Conservation (phyloP, 345 rosid species). For the Eucalyptus regnans region DNA sequence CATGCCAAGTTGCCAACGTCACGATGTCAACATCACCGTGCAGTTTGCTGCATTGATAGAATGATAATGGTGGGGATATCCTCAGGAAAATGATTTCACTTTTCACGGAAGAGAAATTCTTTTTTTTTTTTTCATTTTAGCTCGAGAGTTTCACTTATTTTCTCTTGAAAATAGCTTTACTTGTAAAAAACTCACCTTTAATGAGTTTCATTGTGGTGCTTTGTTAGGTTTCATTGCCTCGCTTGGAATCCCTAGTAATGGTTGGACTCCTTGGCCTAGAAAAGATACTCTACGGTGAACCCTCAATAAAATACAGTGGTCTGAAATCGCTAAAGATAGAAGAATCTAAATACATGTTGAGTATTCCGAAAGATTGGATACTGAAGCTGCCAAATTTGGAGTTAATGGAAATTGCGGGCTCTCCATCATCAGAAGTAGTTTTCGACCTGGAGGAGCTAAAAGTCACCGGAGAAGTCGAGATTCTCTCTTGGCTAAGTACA, state of each 20-base stretch:
- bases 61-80: too few relatives aligned
- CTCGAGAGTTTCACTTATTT: not conserved
- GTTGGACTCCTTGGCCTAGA: not conserved
- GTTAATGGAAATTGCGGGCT: not conserved
- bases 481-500: too few relatives aligned
- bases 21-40: too few relatives aligned
- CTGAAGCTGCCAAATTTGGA: not conserved
- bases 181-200: not conserved
- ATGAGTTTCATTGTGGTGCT: not conserved
- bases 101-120: too few relatives aligned
- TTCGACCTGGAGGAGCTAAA: too few relatives aligned
- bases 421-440: not conserved
- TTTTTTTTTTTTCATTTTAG: too few relatives aligned
- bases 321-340: rapidly evolving
- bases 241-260: not conserved
- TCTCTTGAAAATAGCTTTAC: not conserved
- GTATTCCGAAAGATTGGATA: not conserved
- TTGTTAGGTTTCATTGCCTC: not conserved
- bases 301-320: not conserved
- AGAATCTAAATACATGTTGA: not conserved
- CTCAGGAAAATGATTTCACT: too few relatives aligned
- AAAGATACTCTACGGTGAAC: not conserved
- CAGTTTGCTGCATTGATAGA: too few relatives aligned
- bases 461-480: too few relatives aligned
- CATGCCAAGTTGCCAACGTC: too few relatives aligned